These are phyloP conservation scores for Moringa oleifera DNA, from an alignment of 345 rosid genomes.

Conservation along the genomic window DNA sequence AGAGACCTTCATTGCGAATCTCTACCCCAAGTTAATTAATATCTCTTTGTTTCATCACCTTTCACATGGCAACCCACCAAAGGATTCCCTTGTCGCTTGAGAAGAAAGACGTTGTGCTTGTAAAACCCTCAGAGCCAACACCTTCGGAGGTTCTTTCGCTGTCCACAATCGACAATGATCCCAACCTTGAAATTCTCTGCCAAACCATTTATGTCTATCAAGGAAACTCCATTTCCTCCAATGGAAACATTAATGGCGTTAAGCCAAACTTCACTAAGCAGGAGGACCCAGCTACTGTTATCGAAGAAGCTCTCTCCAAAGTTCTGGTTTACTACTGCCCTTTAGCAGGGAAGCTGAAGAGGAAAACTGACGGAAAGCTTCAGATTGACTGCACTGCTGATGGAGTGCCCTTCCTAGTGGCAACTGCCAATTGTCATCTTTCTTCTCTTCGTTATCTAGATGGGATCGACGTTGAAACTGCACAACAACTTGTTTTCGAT, in stretches of 20 bases:
- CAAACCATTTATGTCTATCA: constrained; percentile 44
- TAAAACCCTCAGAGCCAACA: constrained; percentile 44
- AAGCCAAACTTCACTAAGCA: constrained; percentile 2
- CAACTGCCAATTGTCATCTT: constrained; percentile 31
- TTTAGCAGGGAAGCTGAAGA: constrained; percentile 52
- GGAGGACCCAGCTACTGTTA: constrained; percentile 30
- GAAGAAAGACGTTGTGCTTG: constrained; percentile 18
- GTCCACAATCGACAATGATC: constrained; percentile 52
- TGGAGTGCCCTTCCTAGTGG: constrained; percentile 53
- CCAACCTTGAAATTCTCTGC: constrained; percentile 9
- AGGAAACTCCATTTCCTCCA: constrained; percentile 3
- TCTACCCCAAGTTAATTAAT: too few species aligned
- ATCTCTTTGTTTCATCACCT: not conserved
- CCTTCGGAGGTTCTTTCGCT: constrained; percentile 41
- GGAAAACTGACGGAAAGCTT: constrained; percentile 30
- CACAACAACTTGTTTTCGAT: constrained; percentile 29
- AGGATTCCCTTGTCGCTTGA: constrained; percentile 14
- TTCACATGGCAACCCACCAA: not conserved
- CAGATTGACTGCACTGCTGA: constrained; percentile 29
- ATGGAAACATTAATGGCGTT: not conserved
- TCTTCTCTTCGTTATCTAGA: constrained; percentile 40
- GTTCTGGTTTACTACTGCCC: constrained; percentile 50
- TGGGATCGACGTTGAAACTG: constrained; percentile 27
- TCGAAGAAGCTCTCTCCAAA: constrained; percentile 47
- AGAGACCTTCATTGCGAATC: too few species aligned